These are phyloP conservation scores for Craterostigma plantagineum DNA, from an alignment of 257 asterid genomes.

Conservation along the genomic window DNA sequence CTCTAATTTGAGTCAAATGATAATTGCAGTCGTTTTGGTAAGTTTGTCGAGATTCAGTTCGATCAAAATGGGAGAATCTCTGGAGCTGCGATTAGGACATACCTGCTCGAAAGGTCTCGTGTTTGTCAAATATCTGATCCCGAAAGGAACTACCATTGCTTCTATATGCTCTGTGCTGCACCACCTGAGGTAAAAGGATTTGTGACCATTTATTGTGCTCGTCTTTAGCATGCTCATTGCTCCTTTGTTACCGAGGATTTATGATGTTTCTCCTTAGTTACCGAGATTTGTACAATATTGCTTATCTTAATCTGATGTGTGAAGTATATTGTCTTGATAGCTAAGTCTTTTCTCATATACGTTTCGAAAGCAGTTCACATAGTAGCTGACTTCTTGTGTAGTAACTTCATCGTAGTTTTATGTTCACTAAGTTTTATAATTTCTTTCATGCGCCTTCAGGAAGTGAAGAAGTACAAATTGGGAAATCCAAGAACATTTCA, in stretches of 20 bases:
- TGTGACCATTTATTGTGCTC: not conserved
- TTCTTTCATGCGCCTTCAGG: slow-evolving; percentile 23
- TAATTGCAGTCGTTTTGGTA: slow-evolving; percentile 86
- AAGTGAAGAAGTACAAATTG: slow-evolving; percentile 50
- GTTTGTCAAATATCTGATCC: slow-evolving; percentile 99
- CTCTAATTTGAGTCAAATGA: slow-evolving; percentile 15
- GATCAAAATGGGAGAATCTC: slow-evolving; percentile 78
- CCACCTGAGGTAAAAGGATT: slow-evolving; percentile 55
- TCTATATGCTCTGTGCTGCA: slow-evolving; percentile 98
- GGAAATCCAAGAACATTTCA: slow-evolving; percentile 84
- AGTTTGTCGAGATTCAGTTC: slow-evolving; percentile 97
- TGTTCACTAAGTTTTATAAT: not conserved
- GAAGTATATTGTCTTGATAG: too few relatives aligned
- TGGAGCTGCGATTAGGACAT: slow-evolving; percentile 98
- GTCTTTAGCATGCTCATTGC: not conserved
- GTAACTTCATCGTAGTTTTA: not conserved
- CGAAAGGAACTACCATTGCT: slow-evolving; percentile 96
- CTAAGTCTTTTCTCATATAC: too few relatives aligned
- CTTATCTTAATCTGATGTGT: not conserved
- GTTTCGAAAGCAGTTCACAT: too few relatives aligned
- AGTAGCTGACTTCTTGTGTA: not conserved
- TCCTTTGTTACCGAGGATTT: not conserved
- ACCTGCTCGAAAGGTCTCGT: slow-evolving; percentile 95
- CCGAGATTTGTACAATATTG: not conserved
- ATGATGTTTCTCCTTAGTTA: not conserved